Evolutionary conservation across 202 grass and related monocot genomes (phyloP), one percentile per base, ranked within the genome.

Genomic region (Setaria viridis): DNA sequence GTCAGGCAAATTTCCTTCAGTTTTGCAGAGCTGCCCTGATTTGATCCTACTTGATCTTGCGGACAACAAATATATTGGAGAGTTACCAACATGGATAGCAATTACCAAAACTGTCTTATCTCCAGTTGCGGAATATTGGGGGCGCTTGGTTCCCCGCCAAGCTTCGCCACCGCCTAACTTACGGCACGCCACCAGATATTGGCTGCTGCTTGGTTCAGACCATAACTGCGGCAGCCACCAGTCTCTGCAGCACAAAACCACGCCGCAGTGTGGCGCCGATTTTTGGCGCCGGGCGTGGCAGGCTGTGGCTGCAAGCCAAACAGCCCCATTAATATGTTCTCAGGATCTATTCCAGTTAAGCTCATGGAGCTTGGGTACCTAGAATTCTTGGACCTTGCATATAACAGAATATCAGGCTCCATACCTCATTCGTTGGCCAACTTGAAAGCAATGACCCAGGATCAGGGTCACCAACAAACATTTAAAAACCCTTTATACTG

Each of bases 1-100:
- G 2, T 67, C 59, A 2, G 84, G 89, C 1, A 11, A 70, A 42
- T 78, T 91, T 77, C 85, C 85, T 62, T 43, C 21, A 51, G 48
- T 79, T 62, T 68, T 90, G 45, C 51, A 17, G 57, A 83, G 70
- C 47, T 90, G 74, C 67, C 78, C 66, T 11, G 6, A 75, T 11
- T 60, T 90, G 54, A 46, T 83, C 73, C 70, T 78, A 39, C 67
- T 91, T 14, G 71, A 91, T 83, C 80, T 91, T 58, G 51, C 75
- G 0, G 4, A 88, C 1, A 92, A 91, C 51, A 83, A 70, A 19
- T 67, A 81, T 1, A 35, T 5, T 37, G 85, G 89, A 35, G 45
- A 53, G 70, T 43, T 91, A 33, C 89, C 89, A 62, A 45, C 75
- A 46, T 87, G 75, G 89, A 59, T 91, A 70, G 80, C 17, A 11